phyloP scores from a whole-genome alignment of 176 grass and related monocot genomes.

The Zizania latifolia region DNA sequence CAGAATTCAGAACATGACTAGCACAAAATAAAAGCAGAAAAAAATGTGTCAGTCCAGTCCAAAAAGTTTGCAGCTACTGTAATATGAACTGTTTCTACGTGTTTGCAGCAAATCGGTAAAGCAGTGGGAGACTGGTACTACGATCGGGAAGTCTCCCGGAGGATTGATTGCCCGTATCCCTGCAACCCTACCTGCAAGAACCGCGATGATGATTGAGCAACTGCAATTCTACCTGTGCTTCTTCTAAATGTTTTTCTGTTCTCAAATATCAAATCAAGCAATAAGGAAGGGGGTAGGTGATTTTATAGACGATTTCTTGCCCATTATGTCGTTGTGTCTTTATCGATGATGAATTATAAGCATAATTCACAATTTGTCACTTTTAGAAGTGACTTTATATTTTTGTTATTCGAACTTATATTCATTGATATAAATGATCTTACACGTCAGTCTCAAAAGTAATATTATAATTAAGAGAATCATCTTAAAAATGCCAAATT shows the following conservation, averaged over 20 bases:
- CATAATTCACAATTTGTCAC: no score
- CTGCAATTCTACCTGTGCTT: not conserved
- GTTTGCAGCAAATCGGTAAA: slow-evolving; percentile 69
- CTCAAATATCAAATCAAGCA: not conserved
- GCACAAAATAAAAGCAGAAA: not conserved
- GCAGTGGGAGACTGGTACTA: slow-evolving; percentile 77
- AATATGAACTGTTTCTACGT: not conserved
- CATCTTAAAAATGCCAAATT: no score
- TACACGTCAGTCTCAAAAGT: no score
- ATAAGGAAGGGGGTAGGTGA: slow-evolving; percentile 4
- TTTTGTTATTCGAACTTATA: no score
- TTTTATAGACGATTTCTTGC: not conserved
- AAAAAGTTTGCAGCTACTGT: not conserved
- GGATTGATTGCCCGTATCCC: slow-evolving; percentile 72
- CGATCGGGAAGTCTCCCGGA: slow-evolving; percentile 29
- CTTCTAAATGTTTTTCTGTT: not conserved
- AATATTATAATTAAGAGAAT: no score
- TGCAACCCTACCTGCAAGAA: slow-evolving; percentile 79
- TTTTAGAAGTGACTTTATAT: no score
- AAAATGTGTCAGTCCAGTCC: not conserved
- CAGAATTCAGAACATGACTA: not conserved
- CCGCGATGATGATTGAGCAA: slow-evolving; percentile 46
- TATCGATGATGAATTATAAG: not conserved
- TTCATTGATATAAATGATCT: no score
- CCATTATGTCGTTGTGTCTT: not conserved